Evolutionary conservation across 2,329 filamentous ascomycete genomes (phyloP).

Genomic region (Ceratocystis papillata): DNA sequence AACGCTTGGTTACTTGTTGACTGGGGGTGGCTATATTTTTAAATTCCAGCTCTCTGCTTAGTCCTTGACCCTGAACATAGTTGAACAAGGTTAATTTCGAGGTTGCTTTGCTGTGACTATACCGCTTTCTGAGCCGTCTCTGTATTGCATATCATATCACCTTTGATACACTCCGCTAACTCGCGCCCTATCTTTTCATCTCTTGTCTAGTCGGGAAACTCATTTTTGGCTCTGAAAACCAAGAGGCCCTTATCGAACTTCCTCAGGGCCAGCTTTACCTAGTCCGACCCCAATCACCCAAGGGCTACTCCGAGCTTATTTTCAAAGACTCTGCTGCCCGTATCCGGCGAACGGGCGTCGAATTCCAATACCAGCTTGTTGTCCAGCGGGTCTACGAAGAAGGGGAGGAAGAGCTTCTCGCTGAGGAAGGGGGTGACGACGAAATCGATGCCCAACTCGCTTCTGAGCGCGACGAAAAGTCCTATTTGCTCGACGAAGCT

Average conservation of each 20-base stretch:
- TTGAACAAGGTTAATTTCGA: not conserved
- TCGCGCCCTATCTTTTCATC: not conserved
- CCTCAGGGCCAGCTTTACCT: slow-evolving; percentile 95
- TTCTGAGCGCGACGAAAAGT: slow-evolving; percentile 89
- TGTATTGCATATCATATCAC: slow-evolving; percentile 12
- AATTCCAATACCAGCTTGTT: slow-evolving; percentile 95
- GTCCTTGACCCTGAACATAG: slow-evolving; percentile 5
- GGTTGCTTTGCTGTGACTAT: not conserved
- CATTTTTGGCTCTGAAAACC: slow-evolving; percentile 75
- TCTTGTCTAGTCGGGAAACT: slow-evolving; percentile 65
- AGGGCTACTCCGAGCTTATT: slow-evolving; percentile 96
- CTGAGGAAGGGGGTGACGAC: slow-evolving; percentile 80
- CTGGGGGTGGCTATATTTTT: slow-evolving; percentile 17
- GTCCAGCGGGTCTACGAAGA: slow-evolving; percentile 95
- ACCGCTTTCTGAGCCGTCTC: not conserved
- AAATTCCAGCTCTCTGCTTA: not conserved
- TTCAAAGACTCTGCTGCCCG: slow-evolving; percentile 93
- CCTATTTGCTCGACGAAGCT: slow-evolving; percentile 85
- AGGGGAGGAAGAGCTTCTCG: slow-evolving; percentile 83
- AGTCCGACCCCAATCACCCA: slow-evolving; percentile 86
- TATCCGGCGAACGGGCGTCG: slow-evolving; percentile 84
- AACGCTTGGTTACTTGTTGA: not conserved
- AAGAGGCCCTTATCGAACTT: slow-evolving; percentile 89
- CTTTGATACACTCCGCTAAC: too few species aligned
- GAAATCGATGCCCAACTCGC: slow-evolving; percentile 61